These are phyloP conservation scores for Boletus sensibilis DNA, from an alignment of 768 basidiomycete genomes.

Conservation along the genomic window DNA sequence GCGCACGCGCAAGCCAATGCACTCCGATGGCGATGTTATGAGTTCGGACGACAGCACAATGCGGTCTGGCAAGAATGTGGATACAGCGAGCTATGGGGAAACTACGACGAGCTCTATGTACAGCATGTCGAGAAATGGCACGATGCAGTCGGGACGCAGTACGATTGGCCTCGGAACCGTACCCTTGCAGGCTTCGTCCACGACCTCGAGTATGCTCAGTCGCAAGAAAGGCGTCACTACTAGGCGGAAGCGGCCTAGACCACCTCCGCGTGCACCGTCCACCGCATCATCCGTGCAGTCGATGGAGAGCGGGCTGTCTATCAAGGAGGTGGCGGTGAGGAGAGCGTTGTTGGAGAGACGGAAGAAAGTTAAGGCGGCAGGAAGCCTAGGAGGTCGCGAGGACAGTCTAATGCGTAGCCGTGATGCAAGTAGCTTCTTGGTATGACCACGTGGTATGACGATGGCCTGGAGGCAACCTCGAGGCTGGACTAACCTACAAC, in stretches of 20 bases:
- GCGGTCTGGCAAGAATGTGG: neutral
- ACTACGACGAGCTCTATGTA: neutral
- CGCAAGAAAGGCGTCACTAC: slow-evolving; percentile 21
- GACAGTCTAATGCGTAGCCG: neutral
- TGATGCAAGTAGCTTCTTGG: neutral
- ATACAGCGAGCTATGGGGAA: neutral
- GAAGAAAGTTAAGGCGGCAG: slow-evolving; percentile 18
- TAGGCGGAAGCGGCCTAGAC: slow-evolving; percentile 21
- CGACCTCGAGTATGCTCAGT: slow-evolving; percentile 17
- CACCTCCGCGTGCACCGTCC: slow-evolving; percentile 22
- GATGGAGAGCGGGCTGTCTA: slow-evolving; percentile 21
- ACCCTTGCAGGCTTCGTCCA: slow-evolving; percentile 4
- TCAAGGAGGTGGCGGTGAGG: slow-evolving; percentile 22
- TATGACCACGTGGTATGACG: neutral
- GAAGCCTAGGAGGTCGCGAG: neutral
- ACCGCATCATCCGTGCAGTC: slow-evolving; percentile 30
- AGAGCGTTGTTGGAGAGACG: slow-evolving; percentile 29
- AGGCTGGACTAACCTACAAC: too few relatives aligned
- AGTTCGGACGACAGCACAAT: neutral
- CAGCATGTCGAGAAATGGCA: slow-evolving; percentile 13
- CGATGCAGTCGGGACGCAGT: slow-evolving; percentile 7
- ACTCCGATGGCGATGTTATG: neutral
- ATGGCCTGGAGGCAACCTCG: too few relatives aligned
- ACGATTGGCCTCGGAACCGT: neutral
- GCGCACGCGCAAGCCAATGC: neutral